A percentile compares a stretch with the other conserved stretches of the same genome.
These are phyloP conservation scores for Candida hungchunana DNA, from an alignment of 805 yeast species.

Conservation along the genomic window DNA sequence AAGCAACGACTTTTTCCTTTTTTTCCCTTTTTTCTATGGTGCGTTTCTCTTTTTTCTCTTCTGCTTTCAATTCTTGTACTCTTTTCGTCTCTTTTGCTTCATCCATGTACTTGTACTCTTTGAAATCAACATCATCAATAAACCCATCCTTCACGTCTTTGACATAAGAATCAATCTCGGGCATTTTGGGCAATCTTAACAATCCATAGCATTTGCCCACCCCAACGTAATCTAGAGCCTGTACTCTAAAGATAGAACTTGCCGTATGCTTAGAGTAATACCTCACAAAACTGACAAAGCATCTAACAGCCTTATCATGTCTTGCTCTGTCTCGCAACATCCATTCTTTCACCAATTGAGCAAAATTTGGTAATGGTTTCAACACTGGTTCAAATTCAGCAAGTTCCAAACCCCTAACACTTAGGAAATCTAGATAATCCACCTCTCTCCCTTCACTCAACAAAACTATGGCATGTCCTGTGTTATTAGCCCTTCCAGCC, in stretches of 20 bases:
- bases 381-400: slow-evolving; percentile 31
- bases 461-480: slow-evolving; percentile 75
- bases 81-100: slow-evolving; percentile 59
- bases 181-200: slow-evolving; percentile 88
- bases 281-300: slow-evolving; percentile 79
- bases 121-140: slow-evolving; percentile 48
- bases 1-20: slow-evolving; percentile 22
- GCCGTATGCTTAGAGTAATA: slow-evolving; percentile 89
- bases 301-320: slow-evolving; percentile 74
- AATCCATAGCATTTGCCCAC: slow-evolving; percentile 77
- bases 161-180: slow-evolving; percentile 63
- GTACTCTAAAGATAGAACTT: slow-evolving; percentile 77
- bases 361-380: slow-evolving; percentile 6
- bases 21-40: slow-evolving; percentile 30
- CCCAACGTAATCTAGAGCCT: slow-evolving; percentile 64
- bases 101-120: slow-evolving; percentile 55
- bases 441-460: slow-evolving; percentile 73
- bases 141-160: slow-evolving; percentile 69
- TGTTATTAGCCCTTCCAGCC: slow-evolving; percentile 87
- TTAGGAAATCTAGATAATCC: slow-evolving; percentile 76
- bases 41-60: slow-evolving; percentile 25
- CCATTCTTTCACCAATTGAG: slow-evolving; percentile 42
- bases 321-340: slow-evolving; percentile 68
- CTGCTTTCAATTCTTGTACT: slow-evolving; percentile 49
- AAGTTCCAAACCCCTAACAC: slow-evolving; percentile 60